These are phyloP conservation scores for Tetragonia tetragonoides DNA, from an alignment of 148 eudicot species.

Conservation along the genomic window DNA sequence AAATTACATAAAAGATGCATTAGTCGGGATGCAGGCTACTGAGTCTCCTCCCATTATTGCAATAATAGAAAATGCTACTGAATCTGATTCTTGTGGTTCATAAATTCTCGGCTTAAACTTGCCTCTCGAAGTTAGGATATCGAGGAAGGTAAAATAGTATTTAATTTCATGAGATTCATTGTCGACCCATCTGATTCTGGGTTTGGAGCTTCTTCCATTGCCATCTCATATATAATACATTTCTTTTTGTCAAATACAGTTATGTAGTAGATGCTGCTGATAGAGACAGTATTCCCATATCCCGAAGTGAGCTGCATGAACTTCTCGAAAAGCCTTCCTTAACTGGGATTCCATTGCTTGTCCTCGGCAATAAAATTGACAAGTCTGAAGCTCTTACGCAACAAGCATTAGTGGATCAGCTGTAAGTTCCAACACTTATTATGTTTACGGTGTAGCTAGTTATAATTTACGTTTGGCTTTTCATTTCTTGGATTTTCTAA, in stretches of 20 bases:
- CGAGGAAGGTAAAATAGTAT: neutral
- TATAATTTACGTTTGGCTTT: neutral
- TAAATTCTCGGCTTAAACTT: neutral
- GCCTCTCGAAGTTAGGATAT: neutral
- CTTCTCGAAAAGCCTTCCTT: constrained; percentile 71
- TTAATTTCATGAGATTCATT: neutral
- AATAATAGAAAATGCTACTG: neutral
- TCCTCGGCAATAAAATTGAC: constrained; percentile 87
- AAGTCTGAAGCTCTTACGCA: constrained; percentile 82
- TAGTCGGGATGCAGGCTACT: too few relatives aligned
- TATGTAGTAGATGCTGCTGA: constrained; percentile 97
- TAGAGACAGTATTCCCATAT: constrained; percentile 73
- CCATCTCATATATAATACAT: neutral
- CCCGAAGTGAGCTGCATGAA: constrained; percentile 73
- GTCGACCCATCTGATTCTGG: neutral
- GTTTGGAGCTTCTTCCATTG: neutral
- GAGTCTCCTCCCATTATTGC: neutral
- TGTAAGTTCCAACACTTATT: constrained; percentile 42
- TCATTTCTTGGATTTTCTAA: neutral
- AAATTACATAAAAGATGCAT: too few relatives aligned
- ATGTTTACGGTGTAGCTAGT: neutral
- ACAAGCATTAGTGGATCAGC: constrained; percentile 74
- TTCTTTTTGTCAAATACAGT: constrained; percentile 38
- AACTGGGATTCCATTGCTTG: constrained; percentile 71
- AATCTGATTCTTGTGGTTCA: neutral